phyloP scores from a whole-genome alignment of 2,329 filamentous ascomycete species.

The Harringtonia aguacate region DNA sequence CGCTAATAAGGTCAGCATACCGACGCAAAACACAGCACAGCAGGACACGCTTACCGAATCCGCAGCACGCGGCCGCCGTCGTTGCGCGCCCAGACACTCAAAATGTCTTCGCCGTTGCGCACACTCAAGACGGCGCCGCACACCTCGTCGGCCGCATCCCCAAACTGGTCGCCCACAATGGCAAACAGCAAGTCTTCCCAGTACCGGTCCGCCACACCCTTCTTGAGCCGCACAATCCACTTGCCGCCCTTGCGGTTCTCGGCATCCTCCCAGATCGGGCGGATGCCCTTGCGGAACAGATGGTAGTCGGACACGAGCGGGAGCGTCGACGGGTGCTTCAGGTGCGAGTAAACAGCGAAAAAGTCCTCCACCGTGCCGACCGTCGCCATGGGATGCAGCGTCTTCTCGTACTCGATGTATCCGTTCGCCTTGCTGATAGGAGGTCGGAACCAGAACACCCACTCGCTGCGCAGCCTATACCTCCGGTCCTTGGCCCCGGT shows the following conservation, averaged over 20 bases:
- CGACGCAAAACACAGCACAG: conserved; percentile 10
- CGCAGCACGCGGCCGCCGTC: conserved; percentile 90
- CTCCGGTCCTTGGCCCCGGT: conserved; percentile 15
- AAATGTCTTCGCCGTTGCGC: conserved; percentile 87
- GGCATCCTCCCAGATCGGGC: conserved; percentile 97
- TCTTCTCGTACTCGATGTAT: conserved; percentile 89
- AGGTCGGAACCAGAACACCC: conserved; percentile 96
- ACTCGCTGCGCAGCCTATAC: conserved; percentile 69
- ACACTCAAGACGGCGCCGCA: conserved; percentile 93
- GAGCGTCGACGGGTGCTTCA: conserved; percentile 79
- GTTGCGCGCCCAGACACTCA: conserved; percentile 95
- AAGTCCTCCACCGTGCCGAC: conserved; percentile 83
- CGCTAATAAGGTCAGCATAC: conserved; percentile 37
- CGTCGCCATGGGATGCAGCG: conserved; percentile 73
- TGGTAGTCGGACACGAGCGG: conserved; percentile 96
- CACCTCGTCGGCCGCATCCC: conserved; percentile 84
- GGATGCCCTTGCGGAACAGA: conserved; percentile 91
- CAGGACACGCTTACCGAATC: conserved; percentile 60
- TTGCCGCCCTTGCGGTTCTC: conserved; percentile 95
- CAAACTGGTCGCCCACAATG: conserved; percentile 88
- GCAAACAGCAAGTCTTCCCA: conserved; percentile 92
- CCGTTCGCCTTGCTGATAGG: conserved; percentile 91
- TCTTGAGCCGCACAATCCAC: conserved; percentile 95
- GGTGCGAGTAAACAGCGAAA: conserved; percentile 77
- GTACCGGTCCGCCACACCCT: conserved; percentile 90